Percentiles rank a stretch among this genome's conserved stretches.
Conservation (phyloP, 768 basidiomycete species). For the Mycena rosella region DNA sequence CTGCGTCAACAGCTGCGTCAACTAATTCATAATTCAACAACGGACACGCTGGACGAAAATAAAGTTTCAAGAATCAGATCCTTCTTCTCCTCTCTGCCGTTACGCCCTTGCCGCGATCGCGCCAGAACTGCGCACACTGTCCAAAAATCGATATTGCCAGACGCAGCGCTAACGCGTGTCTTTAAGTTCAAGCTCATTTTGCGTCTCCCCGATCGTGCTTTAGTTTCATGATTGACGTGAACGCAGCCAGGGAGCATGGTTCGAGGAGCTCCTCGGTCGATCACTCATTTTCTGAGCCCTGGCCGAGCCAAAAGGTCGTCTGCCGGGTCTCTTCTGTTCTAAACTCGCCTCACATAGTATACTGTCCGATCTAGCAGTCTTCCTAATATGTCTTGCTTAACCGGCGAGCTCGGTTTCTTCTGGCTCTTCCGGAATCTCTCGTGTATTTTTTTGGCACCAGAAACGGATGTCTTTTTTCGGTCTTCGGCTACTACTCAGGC, state of each 20-base stretch:
- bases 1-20: no score
- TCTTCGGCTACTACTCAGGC: constrained; percentile 25
- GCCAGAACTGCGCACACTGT: background rate
- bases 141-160: constrained; percentile 2
- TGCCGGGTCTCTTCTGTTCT: constrained; percentile 11
- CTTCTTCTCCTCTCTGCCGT: constrained; percentile 1
- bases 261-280: constrained; percentile 10
- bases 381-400: constrained; percentile 26
- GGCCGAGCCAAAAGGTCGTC: constrained; percentile 30
- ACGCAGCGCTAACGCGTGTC: constrained; percentile 27
- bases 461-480: constrained; percentile 1
- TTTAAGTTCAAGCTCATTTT: background rate
- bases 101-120: background rate
- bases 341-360: background rate
- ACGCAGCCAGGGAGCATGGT: constrained; percentile 18
- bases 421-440: background rate
- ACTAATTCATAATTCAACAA: no score
- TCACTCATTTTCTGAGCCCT: background rate
- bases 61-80: constrained; percentile 19
- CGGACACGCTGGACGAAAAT: background rate
- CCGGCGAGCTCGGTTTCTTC: background rate
- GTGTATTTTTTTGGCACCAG: background rate
- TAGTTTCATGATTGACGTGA: constrained; percentile 30
- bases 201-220: constrained; percentile 9
- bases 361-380: constrained; percentile 30